Evolutionary conservation across 768 basidiomycete genomes (phyloP), one percentile per base, ranked within the genome.

Genomic region (Lentinus brumalis): DNA sequence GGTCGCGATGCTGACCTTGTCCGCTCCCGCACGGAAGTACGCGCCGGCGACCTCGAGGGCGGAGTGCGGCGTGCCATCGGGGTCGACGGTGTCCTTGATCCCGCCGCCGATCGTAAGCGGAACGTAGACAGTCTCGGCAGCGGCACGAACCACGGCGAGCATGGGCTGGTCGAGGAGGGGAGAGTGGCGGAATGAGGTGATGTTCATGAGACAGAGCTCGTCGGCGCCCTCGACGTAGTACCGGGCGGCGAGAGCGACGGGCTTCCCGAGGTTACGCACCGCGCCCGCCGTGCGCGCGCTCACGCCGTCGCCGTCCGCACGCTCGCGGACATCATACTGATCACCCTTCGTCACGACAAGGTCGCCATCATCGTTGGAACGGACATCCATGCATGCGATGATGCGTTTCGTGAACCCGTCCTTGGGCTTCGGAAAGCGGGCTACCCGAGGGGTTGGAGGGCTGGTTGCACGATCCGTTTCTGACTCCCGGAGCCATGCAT

Each of bases 291-390:
- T 75, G 29, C 76, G 76, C 60, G 82, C 75, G 16, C 75, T 62
- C 41, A 77, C 57, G 39, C 57, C 58, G 7, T 59, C 56, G 69
- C 54, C 26, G 46, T 69, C 52, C 10, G 69, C n/a, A 49, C 52
- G 67, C 75, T 98, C 96, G 56, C 96, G 92, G 16, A 98, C 96
- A 72, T 98, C 94, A 77, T 99, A 99, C 73, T 97, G 97, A 74
- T 99, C 97, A 59, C 97, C 97, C 78, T 99, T 99, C 45, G 97
- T 99, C 1, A 99, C 97, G 60, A 99, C 95, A 55, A 99, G 86
- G 73, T 99, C 97, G 31, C 97, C 97, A 14, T 87, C 73, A 73
- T 99, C 97, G 74, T 98, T 98, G 18, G 95, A 86, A 47, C 97
- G 89, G 21, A 99, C 96, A 73, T 99, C 97, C 85, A 99, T 86